Evolutionary conservation across 148 eudicot genomes (phyloP).

Genomic region (Linanthus parryae): DNA sequence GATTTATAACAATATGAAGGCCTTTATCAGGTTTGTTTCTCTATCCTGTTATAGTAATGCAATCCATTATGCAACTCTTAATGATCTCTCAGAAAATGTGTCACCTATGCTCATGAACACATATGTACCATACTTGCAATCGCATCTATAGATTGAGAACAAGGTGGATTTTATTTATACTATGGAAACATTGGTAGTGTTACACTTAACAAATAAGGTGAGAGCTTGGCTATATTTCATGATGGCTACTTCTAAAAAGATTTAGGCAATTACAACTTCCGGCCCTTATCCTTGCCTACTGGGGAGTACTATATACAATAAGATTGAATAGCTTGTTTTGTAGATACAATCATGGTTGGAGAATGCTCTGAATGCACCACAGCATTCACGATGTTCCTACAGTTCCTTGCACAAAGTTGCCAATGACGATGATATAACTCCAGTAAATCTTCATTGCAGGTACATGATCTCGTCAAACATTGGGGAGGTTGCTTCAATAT

Average conservation of each 20-base stretch:
- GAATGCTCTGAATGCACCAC: neutral
- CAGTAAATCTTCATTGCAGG: slow-evolving; percentile 20
- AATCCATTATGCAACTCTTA: too few relatives aligned
- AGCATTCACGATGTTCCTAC: neutral
- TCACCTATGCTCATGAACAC: neutral
- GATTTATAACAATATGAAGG: slow-evolving; percentile 93
- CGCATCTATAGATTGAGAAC: neutral
- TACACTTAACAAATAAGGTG: neutral
- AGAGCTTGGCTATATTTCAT: neutral
- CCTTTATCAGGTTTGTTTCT: slow-evolving; percentile 63
- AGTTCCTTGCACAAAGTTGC: neutral
- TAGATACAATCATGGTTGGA: slow-evolving; percentile 3
- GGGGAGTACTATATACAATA: too few relatives aligned
- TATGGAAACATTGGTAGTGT: neutral
- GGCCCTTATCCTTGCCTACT: neutral
- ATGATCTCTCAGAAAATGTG: neutral
- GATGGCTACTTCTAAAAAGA: too few relatives aligned
- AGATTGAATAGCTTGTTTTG: neutral
- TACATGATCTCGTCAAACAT: slow-evolving; percentile 84
- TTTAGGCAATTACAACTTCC: neutral
- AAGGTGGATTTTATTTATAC: too few relatives aligned
- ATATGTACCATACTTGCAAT: neutral
- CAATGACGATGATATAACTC: neutral
- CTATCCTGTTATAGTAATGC: neutral
- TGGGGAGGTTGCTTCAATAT: slow-evolving; percentile 75